Evolutionary conservation across 139 green algal species (phyloP), one percentile per base, ranked within the genome.

Genomic region (Chlamydomonas urium): DNA sequence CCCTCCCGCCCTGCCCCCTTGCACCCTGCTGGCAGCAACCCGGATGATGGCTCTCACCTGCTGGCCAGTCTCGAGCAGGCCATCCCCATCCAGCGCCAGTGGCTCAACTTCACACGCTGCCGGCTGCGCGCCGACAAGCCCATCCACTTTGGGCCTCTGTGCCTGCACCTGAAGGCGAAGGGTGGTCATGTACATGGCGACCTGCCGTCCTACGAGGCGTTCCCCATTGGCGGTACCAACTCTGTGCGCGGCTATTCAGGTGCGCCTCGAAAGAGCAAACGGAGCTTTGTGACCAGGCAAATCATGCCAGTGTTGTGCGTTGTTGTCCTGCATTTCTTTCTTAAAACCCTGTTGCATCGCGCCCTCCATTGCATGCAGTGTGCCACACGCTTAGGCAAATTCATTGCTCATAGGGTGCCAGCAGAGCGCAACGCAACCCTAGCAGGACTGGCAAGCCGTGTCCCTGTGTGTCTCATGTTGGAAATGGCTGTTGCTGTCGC

Each of bases 201-300:
- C 76, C 71, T 99, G 57, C 95, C 94, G 2, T 92, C 94, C 24
- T 97, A 98, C 73, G 94, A 99, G 81, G 93, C 94, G 4, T 99
- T 99, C 73, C 87, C 93, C 24, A 92, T 99, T 37, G 94, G 94
- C 3, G 83, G 94, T 35, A 96, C 91, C 66, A 96, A 97, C 73
- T 88, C 70, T 29, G 93, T 98, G 67, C 83, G 94, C 0, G 94
- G 91, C 0, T 96, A 96, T 72, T 79, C 66, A 71, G 79, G 79
- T 84, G 28, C 6, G 76, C 17, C 45, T 56, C 21, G 42, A 50
- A 14, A 50, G 14, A 50, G 42, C 8, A 50, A 50, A 50, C 8
- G 42, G 14, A 50, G 14, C 42, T 14, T 50, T 8, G 14, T 24
- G 42, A 14, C 8, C 8, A 50, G 10, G 8, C 10, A 50, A 50